Conservation (phyloP, 345 rosid species). For the Populus pruinosa region DNA sequence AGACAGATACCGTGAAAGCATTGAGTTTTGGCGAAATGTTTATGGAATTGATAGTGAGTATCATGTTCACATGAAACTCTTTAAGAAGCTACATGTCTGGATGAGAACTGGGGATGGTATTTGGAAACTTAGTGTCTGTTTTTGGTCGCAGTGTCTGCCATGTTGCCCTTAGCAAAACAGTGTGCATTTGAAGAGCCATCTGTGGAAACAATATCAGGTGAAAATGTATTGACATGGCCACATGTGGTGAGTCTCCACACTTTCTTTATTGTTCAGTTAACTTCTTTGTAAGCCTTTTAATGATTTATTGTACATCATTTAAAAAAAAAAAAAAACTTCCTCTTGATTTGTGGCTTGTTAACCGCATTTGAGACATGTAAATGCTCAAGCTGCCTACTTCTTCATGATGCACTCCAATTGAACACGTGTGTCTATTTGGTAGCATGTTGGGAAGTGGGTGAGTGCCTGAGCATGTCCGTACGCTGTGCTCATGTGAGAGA, state of each 20-base stretch:
- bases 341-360: background rate
- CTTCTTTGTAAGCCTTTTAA: background rate
- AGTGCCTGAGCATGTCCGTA: background rate
- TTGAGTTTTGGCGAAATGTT: slow-evolving; percentile 95
- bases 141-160: slow-evolving; percentile 82
- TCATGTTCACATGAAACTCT: slow-evolving; percentile 7
- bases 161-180: slow-evolving; percentile 90
- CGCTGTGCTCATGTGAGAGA: background rate
- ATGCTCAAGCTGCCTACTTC: background rate
- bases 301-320: background rate
- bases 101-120: slow-evolving; percentile 8
- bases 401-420: background rate
- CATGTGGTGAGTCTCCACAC: slow-evolving; percentile 62
- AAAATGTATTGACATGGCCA: slow-evolving; percentile 90
- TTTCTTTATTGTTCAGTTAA: background rate
- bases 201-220: slow-evolving; percentile 84
- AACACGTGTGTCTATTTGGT: background rate
- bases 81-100: background rate
- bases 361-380: background rate
- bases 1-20: slow-evolving; percentile 87
- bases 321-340: background rate
- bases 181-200: slow-evolving; percentile 96
- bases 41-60: slow-evolving; percentile 98
- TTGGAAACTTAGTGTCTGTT: background rate
- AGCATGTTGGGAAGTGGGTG: background rate